Percentiles rank a stretch among this genome's conserved stretches.
Conservation (phyloP, 306 rosid species). For the Prosopis cineraria region DNA sequence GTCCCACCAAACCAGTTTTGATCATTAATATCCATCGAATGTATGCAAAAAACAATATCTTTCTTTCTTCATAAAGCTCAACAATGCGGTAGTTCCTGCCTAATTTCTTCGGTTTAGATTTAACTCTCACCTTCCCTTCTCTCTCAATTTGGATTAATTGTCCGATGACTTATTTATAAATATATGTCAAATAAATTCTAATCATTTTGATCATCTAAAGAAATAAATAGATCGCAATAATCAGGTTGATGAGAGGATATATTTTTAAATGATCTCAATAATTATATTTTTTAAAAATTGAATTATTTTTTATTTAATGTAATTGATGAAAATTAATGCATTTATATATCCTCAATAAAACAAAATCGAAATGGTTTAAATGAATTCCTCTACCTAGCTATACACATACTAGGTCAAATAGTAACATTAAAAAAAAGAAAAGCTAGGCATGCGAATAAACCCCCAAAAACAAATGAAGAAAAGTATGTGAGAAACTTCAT, state of each 20-base stretch:
- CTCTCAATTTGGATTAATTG: too few species aligned
- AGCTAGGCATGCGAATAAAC: not conserved
- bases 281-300: not conserved
- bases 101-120: constrained; percentile 2
- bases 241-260: not conserved
- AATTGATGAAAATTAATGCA: not conserved
- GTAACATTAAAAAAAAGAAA: not conserved
- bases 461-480: not conserved
- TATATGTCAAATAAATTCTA: too few species aligned
- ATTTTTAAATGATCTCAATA: not conserved
- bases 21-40: constrained; percentile 4
- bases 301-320: not conserved
- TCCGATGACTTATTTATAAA: too few species aligned
- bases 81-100: constrained; percentile 1
- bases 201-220: too few species aligned
- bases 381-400: not conserved
- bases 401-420: not conserved
- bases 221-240: not conserved
- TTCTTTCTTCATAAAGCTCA: not conserved
- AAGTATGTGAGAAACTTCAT: not conserved
- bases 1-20: not conserved
- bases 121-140: not conserved
- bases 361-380: not conserved
- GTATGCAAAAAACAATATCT: not conserved
- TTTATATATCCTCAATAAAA: not conserved